Evolutionary conservation across 192 early-diverging fungal genomes (phyloP).

Genomic region (Polychytrium aggregatum): DNA sequence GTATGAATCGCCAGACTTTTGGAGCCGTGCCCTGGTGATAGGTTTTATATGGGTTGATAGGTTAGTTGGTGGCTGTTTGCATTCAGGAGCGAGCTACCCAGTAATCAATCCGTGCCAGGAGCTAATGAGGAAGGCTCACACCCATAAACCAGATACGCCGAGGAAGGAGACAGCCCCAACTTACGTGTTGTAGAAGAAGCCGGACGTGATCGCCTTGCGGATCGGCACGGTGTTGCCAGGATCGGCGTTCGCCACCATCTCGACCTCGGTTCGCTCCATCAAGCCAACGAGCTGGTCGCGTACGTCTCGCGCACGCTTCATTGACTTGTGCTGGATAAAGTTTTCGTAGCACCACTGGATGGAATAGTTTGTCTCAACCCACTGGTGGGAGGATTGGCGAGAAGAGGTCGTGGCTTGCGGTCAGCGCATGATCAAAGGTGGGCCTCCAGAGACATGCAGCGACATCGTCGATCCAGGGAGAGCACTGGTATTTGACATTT

Average conservation of each 20-base stretch:
- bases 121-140: no score
- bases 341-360: constrained; percentile 97
- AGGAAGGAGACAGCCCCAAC: no score
- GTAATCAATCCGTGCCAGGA: no score
- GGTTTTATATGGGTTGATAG: no score
- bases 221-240: constrained; percentile 76
- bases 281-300: constrained; percentile 87
- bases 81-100: no score
- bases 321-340: constrained; percentile 84
- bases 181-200: constrained; percentile 95
- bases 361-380: constrained; percentile 72
- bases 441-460: no score
- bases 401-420: constrained; percentile 3
- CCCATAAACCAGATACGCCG: no score
- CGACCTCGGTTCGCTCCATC: constrained; percentile 83
- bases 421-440: not conserved
- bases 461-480: no score
- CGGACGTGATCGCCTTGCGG: constrained; percentile 83
- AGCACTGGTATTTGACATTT: no score
- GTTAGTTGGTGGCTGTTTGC: no score
- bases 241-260: constrained; percentile 69
- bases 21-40: constrained; percentile 67
- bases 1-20: constrained; percentile 82
- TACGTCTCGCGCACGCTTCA: constrained; percentile 82
- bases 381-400: constrained; percentile 14